Base-by-base conservation (phyloP, 2,329 filamentous ascomycete genomes). In the Dichotomopilus funicola region DNA sequence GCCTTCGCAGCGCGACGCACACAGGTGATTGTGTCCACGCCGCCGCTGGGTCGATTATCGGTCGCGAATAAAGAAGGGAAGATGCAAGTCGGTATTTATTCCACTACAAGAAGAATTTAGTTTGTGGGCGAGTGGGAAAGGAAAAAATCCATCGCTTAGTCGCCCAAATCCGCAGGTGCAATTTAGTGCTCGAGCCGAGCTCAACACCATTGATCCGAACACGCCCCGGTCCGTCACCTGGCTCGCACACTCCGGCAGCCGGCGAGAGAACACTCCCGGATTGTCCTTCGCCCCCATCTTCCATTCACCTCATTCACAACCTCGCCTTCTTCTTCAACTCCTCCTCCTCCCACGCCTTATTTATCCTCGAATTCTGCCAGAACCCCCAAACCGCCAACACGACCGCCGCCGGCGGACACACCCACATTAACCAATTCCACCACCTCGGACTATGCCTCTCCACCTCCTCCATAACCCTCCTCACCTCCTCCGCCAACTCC, bases 381-480 rank as follows among this genome's bases (percentile, higher is more conserved):
- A 89, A 82, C 63, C 81, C 85, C 85, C 86, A 91, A 34, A 82
- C 71, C 0, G 84, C 89, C 55, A 85, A 79, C 9, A 79, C 72
- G 19, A 85, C 79, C 1, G 86, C 91, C 61, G 95, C 65, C 42
- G 91, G 90, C 61, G 92, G 92, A 67, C 80, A 87, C 41, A 86
- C 71, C 61, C 85, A 73, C 59, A 86, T 67, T 61, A 87, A 56
- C 80, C 82, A 87, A n/a, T 83, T 83, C 92, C 94, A 97, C 89
- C 90, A 95, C 59, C 74, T 71, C 6, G 89, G 89, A 69, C 87
- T 94, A 13, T 73, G 72, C 46, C 66, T 74, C 64, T 76, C 78
- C 40, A 96, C 73, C 58, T 78, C 77, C 4, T 65, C 67, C 74
- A 97, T 83, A 6, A 85, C 87, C 57, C 73, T 75, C 51, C 78